phyloP scores from a whole-genome alignment of 2,329 filamentous ascomycete species.

The Aschersonia sp. region DNA sequence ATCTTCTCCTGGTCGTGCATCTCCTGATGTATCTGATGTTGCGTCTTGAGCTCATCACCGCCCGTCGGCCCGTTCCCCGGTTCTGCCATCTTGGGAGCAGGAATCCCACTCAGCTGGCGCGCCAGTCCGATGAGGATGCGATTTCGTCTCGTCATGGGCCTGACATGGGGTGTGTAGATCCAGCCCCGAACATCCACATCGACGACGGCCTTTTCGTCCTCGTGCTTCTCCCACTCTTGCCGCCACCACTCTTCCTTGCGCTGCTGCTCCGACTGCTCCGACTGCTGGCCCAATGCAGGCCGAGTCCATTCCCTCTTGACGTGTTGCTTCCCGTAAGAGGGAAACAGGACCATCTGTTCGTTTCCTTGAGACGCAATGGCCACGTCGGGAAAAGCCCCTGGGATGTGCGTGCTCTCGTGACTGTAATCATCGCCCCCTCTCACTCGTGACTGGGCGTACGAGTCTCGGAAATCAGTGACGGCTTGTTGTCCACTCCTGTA shows the following conservation, averaged over 20 bases:
- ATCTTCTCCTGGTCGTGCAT: constrained; percentile 49
- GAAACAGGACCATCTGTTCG: constrained; percentile 90
- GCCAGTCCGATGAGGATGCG: constrained; percentile 76
- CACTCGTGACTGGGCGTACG: constrained; percentile 39
- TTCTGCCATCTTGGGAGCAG: constrained; percentile 41
- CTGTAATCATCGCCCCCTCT: constrained; percentile 15
- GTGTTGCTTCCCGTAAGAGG: constrained; percentile 76
- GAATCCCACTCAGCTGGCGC: constrained; percentile 74
- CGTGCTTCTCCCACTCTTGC: constrained; percentile 62
- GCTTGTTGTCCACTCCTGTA: constrained; percentile 42
- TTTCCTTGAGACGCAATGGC: constrained; percentile 66
- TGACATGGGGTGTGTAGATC: constrained; percentile 77
- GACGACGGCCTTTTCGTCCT: constrained; percentile 73
- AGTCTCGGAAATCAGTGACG: constrained; percentile 43
- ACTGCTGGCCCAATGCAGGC: constrained; percentile 11
- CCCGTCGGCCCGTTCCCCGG: constrained; percentile 5
- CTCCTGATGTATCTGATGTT: constrained; percentile 25
- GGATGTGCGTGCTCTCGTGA: constrained; percentile 32
- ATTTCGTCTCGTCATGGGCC: constrained; percentile 76
- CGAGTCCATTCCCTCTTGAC: constrained; percentile 30
- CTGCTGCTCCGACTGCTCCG: constrained; percentile 26
- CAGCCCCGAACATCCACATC: constrained; percentile 93
- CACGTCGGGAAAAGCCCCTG: constrained; percentile 71
- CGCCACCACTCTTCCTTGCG: constrained; percentile 62
- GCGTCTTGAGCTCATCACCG: constrained; percentile 5